phyloP scores from a whole-genome alignment of 495 filamentous ascomycete genomes.

The Rostrohypoxylon terebratum region DNA sequence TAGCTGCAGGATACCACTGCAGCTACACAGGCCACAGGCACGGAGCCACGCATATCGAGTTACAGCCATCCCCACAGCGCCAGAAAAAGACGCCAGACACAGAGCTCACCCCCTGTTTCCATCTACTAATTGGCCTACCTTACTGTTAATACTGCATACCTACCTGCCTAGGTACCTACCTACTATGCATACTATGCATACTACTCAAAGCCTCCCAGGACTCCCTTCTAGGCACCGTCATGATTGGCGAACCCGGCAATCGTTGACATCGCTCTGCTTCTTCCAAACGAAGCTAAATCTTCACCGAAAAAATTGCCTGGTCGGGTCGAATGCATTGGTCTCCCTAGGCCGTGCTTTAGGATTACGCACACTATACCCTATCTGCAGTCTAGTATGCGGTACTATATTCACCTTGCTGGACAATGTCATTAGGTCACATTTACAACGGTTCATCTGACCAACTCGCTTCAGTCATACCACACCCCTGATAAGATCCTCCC shows the following conservation, averaged over 20 bases:
- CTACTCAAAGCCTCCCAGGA: background rate
- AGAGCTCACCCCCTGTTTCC: constrained; percentile 6
- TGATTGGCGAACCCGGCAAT: background rate
- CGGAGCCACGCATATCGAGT: constrained; percentile 39
- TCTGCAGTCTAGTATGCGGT: background rate
- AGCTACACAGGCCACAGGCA: constrained; percentile 40
- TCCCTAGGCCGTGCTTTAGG: background rate
- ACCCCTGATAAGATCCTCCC: constrained; percentile 27
- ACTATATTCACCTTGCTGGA: constrained; percentile 22
- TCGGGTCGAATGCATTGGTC: background rate
- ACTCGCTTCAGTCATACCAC: constrained; percentile 12
- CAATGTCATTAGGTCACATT: constrained; percentile 26
- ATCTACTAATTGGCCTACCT: constrained; percentile 6
- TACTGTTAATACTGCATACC: no score
- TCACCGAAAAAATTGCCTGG: constrained; percentile 7
- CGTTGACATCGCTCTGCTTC: constrained; percentile 6
- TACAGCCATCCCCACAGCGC: constrained; percentile 24
- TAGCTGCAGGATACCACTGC: constrained; percentile 34
- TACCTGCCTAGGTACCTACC: no score
- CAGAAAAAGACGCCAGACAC: constrained; percentile 13
- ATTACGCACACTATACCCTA: constrained; percentile 16
- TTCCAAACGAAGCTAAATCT: constrained; percentile 4
- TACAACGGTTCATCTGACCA: constrained; percentile 38
- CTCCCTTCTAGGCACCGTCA: background rate
- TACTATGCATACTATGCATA: background rate